phyloP scores from a whole-genome alignment of 2,329 filamentous ascomycete genomes.

The Aureobasidium uvarum region DNA sequence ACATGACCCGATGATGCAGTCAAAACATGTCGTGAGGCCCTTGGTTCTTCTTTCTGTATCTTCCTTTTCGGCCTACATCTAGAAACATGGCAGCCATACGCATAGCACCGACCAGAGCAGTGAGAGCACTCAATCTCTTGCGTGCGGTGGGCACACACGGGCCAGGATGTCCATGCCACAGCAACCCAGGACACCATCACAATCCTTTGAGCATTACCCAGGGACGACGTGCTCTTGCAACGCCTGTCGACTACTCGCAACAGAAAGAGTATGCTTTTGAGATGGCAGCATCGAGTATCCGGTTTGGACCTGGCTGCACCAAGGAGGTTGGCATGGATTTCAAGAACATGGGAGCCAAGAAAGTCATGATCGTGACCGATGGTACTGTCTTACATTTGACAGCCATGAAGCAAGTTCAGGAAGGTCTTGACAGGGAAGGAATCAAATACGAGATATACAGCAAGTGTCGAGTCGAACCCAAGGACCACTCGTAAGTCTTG shows the following conservation, averaged over 20 bases:
- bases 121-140: constrained; percentile 68
- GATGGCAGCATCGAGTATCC: constrained; percentile 93
- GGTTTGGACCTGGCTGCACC: constrained; percentile 89
- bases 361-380: constrained; percentile 91
- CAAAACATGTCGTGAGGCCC: constrained; percentile 16
- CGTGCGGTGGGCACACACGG: constrained; percentile 88
- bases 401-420: constrained; percentile 84
- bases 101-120: constrained; percentile 48
- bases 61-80: background rate
- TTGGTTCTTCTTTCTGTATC: background rate
- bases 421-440: constrained; percentile 74
- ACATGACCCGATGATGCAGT: constrained; percentile 12
- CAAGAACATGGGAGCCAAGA: constrained; percentile 81
- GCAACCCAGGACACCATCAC: constrained; percentile 78
- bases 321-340: constrained; percentile 98
- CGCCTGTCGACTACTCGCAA: constrained; percentile 66
- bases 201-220: constrained; percentile 50
- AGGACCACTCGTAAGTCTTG: constrained; percentile 75
- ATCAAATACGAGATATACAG: constrained; percentile 80
- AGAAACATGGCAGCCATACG: constrained; percentile 40
- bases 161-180: constrained; percentile 87
- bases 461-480: constrained; percentile 81
- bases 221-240: constrained; percentile 65
- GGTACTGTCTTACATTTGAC: constrained; percentile 74
- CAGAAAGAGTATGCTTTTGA: constrained; percentile 98